Evolutionary conservation across 2,329 filamentous ascomycete genomes (phyloP).

Genomic region (Exserohilum turcica): DNA sequence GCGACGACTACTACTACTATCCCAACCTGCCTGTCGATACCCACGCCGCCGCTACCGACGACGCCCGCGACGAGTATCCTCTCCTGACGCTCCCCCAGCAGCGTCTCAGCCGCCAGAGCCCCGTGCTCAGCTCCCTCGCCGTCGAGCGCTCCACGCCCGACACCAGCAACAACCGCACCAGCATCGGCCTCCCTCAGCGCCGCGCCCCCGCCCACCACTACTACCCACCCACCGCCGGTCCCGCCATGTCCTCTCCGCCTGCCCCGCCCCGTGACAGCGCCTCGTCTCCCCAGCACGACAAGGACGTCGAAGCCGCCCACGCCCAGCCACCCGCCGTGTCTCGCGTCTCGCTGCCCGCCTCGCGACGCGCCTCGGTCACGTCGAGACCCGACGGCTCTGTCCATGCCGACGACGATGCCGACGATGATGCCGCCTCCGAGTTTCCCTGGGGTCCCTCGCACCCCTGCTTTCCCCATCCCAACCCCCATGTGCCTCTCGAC

Average conservation of each 20-base stretch:
- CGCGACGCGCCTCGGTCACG: conserved; percentile 36
- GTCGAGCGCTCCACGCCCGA: conserved; percentile 50
- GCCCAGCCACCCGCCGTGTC: conserved; percentile 11
- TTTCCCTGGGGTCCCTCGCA: conserved; percentile 92
- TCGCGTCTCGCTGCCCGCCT: conserved; percentile 36
- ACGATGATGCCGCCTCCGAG: conserved; percentile 52
- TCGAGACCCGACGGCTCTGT: conserved; percentile 24
- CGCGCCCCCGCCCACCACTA: conserved; percentile 37
- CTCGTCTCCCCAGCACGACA: conserved; percentile 15
- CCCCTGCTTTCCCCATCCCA: conserved; percentile 91
- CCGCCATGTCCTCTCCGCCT: conserved; percentile 32
- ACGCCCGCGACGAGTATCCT: conserved; percentile 58
- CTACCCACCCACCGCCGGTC: conserved; percentile 32
- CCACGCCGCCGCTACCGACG: conserved; percentile 25
- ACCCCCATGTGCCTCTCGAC: conserved; percentile 82
- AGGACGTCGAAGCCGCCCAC: conserved; percentile 36
- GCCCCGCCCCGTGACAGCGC: conserved; percentile 15
- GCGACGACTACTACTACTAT: conserved; percentile 16
- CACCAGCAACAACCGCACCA: conserved; percentile 52
- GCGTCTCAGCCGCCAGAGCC: conserved; percentile 58
- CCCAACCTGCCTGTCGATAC: conserved; percentile 54
- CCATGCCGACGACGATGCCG: conserved; percentile 44
- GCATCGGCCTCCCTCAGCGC: conserved; percentile 57
- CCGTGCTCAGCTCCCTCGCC: conserved; percentile 40
- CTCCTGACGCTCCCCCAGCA: conserved; percentile 63